Evolutionary conservation across 768 basidiomycete genomes (phyloP).

Genomic region (Hericium alpestre): DNA sequence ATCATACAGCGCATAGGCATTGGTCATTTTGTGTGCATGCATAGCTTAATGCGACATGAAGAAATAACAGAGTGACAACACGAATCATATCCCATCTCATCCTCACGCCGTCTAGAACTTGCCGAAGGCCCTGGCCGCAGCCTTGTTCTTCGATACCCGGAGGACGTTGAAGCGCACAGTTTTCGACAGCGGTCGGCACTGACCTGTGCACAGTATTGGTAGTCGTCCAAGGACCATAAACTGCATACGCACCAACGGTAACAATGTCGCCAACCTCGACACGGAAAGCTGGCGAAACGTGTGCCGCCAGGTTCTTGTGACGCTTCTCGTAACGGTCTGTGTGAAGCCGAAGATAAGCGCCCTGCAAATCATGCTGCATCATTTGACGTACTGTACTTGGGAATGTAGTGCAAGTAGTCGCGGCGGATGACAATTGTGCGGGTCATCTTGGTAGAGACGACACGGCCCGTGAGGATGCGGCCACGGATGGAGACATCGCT

Average conservation of each 20-base stretch:
- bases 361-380: not conserved
- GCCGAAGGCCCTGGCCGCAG: slow-evolving; percentile 79
- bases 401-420: slow-evolving; percentile 92
- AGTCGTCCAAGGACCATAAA: not conserved
- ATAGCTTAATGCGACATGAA: slow-evolving; percentile 19
- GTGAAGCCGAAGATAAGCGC: not conserved
- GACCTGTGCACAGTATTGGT: slow-evolving; percentile 40
- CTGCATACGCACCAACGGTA: slow-evolving; percentile 70
- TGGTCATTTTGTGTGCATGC: slow-evolving; percentile 19
- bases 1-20: slow-evolving; percentile 4
- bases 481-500: slow-evolving; percentile 96
- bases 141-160: slow-evolving; percentile 91
- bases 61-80: slow-evolving; percentile 10
- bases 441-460: slow-evolving; percentile 98
- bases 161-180: slow-evolving; percentile 99
- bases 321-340: slow-evolving; percentile 95
- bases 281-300: slow-evolving; percentile 98
- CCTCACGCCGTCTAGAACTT: slow-evolving; percentile 58
- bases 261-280: slow-evolving; percentile 89
- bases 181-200: slow-evolving; percentile 98
- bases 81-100: slow-evolving; percentile 11
- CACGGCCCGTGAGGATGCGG: slow-evolving; percentile 95
- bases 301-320: slow-evolving; percentile 97
- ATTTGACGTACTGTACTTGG: slow-evolving; percentile 82
- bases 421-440: slow-evolving; percentile 95